phyloP scores from a whole-genome alignment of 345 rosid genomes.

The Crucihimalaya himalaica region DNA sequence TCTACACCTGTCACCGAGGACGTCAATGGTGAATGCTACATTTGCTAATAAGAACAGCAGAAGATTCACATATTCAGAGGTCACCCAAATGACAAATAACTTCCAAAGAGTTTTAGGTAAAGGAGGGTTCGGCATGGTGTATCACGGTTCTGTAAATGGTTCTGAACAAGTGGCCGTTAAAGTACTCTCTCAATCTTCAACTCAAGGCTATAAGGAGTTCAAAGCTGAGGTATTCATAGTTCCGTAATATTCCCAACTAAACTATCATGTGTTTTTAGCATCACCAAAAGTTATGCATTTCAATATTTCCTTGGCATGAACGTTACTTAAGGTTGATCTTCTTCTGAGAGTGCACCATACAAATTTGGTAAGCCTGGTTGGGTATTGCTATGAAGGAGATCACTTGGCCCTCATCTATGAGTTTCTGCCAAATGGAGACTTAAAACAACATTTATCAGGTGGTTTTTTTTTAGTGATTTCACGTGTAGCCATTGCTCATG shows the following conservation, averaged over 20 bases:
- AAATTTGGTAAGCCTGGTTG: slow-evolving; percentile 46
- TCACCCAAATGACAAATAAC: slow-evolving; percentile 42
- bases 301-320: not conserved
- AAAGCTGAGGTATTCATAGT: slow-evolving; percentile 20
- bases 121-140: slow-evolving; percentile 58
- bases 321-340: slow-evolving; percentile 44
- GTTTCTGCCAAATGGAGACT: slow-evolving; percentile 45
- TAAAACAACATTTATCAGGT: slow-evolving; percentile 44
- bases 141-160: slow-evolving; percentile 39
- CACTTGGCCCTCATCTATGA: slow-evolving; percentile 50
- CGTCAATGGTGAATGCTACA: not conserved
- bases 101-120: slow-evolving; percentile 42
- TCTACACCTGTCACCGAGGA: not conserved
- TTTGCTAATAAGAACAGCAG: slow-evolving; percentile 8
- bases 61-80: slow-evolving; percentile 31
- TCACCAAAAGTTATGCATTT: not conserved
- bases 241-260: not conserved
- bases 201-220: slow-evolving; percentile 40
- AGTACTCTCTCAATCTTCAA: slow-evolving; percentile 44
- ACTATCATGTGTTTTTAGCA: not conserved
- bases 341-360: slow-evolving; percentile 48
- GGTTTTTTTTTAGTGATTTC: not conserved
- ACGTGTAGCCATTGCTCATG: not conserved
- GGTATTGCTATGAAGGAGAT: slow-evolving; percentile 47
- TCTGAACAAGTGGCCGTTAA: slow-evolving; percentile 51